Evolutionary conservation across 2,329 filamentous ascomycete genomes (phyloP), one percentile per base, ranked within the genome.

Genomic region (Falciphora oryzae): DNA sequence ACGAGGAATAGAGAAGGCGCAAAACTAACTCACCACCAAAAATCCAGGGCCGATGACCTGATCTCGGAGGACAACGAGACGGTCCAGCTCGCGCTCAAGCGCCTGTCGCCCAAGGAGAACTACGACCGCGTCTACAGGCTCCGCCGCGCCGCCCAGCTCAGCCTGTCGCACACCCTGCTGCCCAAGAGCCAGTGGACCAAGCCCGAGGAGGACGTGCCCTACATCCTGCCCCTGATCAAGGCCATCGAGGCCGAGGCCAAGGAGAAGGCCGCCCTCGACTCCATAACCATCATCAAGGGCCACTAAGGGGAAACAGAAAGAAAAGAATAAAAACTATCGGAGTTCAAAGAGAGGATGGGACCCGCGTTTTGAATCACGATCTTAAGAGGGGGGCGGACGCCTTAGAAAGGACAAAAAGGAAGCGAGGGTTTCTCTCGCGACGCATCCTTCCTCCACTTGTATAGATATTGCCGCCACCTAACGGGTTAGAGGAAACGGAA

Each of bases 101-200:
- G 95, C 77, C 90, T 99, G 68, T 87, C 91, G 65, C 85, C 92
- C 73, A 92, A 96, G 84, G 92, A 95, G 77, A 85, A 89, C 73
- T 98, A 98, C 82, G 95, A 99, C 83, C 94, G 95, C 78, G 88
- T 98, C 77, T 99, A 93, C 89, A 93, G 95, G 75, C 87, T 99
- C 79, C 92, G 95, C 82, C 89, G 95, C 80, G 94, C 95, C 73
- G 89, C 96, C 81, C 95, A 99, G 81, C 82, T 80, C 78, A 85
- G 82, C 73, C 77, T 86, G 74, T 77, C 82, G 73, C 86, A 89
- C 77, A 86, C 87, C 80, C 79, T 89, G 67, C 81, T 89, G 65
- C 84, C 86, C 75, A 84, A 83, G 79, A 75, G 80, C 44, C 76
- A 87, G 75, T 87, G 84, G 85, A 86, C 82, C 71, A 86, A 83